Base-by-base conservation (phyloP, 257 asterid species). In the Przewalskia tangutica region DNA sequence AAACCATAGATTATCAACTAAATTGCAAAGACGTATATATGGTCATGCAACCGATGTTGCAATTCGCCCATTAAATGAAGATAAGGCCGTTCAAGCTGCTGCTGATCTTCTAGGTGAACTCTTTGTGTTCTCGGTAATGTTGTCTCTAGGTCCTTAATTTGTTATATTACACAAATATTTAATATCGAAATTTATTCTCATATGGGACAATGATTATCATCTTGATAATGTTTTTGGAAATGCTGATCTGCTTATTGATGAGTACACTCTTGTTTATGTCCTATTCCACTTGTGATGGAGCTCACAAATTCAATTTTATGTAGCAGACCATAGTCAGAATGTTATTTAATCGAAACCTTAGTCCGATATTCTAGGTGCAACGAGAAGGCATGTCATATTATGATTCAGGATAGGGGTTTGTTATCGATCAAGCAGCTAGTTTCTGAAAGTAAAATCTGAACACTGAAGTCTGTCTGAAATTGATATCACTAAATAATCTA, bases 41-140 rank as follows among this genome's bases (percentile, higher is more conserved):
- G 94, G 96, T n/a, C 97, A 70, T 73, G 91, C 95, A 79, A 93
- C 93, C 1, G 88, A 93, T 88, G 96, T 91, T 59, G 94, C 85
- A 7, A 93, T 94, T 84, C 98, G 90, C 82, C 98, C 98, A 67
- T 88, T 94, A 79, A 86, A 94, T 87, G 97, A 94, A 88, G 98
- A 93, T 65, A 93, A 89, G 80, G 97, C 98, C 68, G 97, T 94
- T 65, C 96, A 94, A 85, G 95, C 90, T 88, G 98, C 97, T 76
- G 98, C 96, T 58, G 98, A 94, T 76, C 95, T 93, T 82, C 82
- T 92, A 59, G 97, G 98, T 56, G 98, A 94, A 86, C 84, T 92
- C 83, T 94, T 93, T 50, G 86, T 94, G 42, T 94, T 92, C 87
- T 64, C 90, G 91, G 97, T 94, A 90, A 17, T 63, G 56, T 64